Percentiles rank a stretch among this genome's conserved stretches.
Evolutionary conservation across 2,329 filamentous ascomycete genomes (phyloP).

Genomic region (Cladosporium sp.): DNA sequence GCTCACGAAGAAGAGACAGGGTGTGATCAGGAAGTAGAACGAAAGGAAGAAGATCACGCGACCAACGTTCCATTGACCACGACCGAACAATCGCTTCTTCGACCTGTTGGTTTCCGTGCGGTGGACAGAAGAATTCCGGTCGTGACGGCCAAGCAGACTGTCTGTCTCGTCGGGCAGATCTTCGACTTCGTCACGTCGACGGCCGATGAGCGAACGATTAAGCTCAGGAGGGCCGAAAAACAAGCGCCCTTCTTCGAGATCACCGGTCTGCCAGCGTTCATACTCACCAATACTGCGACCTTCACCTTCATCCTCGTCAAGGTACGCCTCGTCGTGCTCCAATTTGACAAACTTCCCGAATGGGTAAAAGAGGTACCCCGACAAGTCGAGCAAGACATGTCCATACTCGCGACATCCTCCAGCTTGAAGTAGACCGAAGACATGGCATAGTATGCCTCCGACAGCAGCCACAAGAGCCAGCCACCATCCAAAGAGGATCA

Average conservation of each 20-base stretch:
- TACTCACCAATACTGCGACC: conserved; percentile 97
- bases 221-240: conserved; percentile 79
- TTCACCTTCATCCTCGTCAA: conserved; percentile 91
- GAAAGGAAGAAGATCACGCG: conserved; percentile 93
- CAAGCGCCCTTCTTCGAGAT: conserved; percentile 88
- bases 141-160: conserved; percentile 64
- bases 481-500: conserved; percentile 93
- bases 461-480: conserved; percentile 70
- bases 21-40: conserved; percentile 90
- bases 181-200: conserved; percentile 82
- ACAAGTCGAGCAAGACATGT: conserved; percentile 74
- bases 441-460: conserved; percentile 71
- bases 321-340: conserved; percentile 88
- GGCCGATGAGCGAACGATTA: conserved; percentile 75
- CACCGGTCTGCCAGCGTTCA: conserved; percentile 97
- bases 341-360: conserved; percentile 95
- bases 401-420: conserved; percentile 83
- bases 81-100: conserved; percentile 87
- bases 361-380: conserved; percentile 86
- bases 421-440: conserved; percentile 70
- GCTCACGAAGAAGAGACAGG: conserved; percentile 78
- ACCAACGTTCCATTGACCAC: conserved; percentile 92
- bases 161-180: conserved; percentile 74
- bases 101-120: conserved; percentile 31
- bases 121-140: conserved; percentile 25